Base-by-base conservation (phyloP, 225 moss, liverwort and hornwort genomes). In the Takakia lepidozioides region DNA sequence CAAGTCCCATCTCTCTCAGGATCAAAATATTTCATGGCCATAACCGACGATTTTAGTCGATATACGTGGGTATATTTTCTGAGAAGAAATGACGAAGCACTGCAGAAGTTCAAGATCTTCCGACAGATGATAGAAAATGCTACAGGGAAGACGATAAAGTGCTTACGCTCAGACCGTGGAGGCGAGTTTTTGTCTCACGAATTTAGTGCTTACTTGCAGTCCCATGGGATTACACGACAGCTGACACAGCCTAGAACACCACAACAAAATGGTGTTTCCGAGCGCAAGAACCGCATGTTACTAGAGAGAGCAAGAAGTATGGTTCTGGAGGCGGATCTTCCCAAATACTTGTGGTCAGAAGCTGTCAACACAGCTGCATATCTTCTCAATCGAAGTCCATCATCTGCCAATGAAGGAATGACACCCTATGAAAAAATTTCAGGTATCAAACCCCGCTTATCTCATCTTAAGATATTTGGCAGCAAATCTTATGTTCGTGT, bases 261-360 rank as follows among this genome's bases (percentile, higher is more conserved):
- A 6, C 44, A 45, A 45, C 16, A 45, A 8, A 45, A 45, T 45
- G 44, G 44, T 8, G 44, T 45, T 9, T 5, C 37, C 44, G 44
- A 45, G 21, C 7, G 44, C 7, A 45, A 45, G 16, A 45, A 45
- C 16, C 44, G 16, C 9, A 45, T 22, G 16, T 6, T 45, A 6
- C 44, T 45, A 5, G 16, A 17, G 9, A 8, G 8, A 22, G 21
- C 44, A 8, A 17, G 16, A 8, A 45, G 44, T 22, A 8, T 17
- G 16, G 9, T 45, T 22, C 44, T 45, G 9, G 16, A 22, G 16
- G 44, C 44, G 8, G 16, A 22, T 24, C 44, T 45, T 5, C 44
- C 44, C 6, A 17, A 45, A n/a, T 17, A 45, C 17, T 45, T 45
- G 17, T 45, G 44, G 44, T 17, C 44, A 6, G 44, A 45, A 22